Evolutionary conservation across 768 basidiomycete genomes (phyloP).

Genomic region (Psilocybe cyanescens): DNA sequence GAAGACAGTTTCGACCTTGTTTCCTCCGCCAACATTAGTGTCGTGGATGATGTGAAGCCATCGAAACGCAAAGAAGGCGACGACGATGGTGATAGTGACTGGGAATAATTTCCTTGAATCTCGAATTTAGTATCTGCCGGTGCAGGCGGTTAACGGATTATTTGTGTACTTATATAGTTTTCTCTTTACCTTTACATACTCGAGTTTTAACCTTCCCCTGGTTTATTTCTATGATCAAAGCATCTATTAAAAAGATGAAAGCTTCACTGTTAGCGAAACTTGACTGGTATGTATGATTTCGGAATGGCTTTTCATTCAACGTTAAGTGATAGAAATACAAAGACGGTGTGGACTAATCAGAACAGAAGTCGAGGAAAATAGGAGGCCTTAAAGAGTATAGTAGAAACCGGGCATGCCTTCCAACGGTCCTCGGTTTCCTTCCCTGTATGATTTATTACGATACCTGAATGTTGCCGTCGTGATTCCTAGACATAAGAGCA

Average conservation of each 20-base stretch:
- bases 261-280: too few species aligned
- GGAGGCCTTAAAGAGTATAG: slow-evolving; percentile 32
- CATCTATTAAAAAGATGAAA: too few species aligned
- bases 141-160: not conserved
- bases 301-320: not conserved
- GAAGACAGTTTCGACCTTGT: slow-evolving; percentile 75
- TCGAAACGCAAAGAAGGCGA: slow-evolving; percentile 37
- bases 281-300: not conserved
- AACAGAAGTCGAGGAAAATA: not conserved
- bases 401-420: slow-evolving; percentile 39
- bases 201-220: not conserved
- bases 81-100: slow-evolving; percentile 61
- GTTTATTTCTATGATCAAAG: not conserved
- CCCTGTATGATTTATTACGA: slow-evolving; percentile 20
- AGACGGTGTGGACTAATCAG: not conserved
- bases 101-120: slow-evolving; percentile 49
- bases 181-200: not conserved
- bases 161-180: slow-evolving; percentile 5
- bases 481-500: slow-evolving; percentile 18
- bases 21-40: slow-evolving; percentile 55
- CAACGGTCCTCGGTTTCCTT: slow-evolving; percentile 29
- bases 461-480: slow-evolving; percentile 18
- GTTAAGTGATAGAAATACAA: not conserved
- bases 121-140: not conserved
- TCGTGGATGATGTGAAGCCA: slow-evolving; percentile 38